Conservation (phyloP, 345 rosid species). For the Gossypioides kirkii region DNA sequence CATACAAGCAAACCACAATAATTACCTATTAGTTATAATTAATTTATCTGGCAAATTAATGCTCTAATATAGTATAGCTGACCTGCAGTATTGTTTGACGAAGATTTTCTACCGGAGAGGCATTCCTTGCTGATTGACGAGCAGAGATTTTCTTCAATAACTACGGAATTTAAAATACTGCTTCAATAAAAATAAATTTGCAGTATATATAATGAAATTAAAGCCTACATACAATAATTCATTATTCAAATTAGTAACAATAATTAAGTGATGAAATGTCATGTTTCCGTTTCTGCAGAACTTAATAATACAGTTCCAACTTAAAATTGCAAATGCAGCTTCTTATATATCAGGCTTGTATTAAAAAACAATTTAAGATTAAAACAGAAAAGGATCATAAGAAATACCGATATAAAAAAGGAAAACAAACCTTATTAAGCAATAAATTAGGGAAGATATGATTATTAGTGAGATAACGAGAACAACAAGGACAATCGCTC, state of each 20-base stretch:
- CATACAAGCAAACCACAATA: background rate
- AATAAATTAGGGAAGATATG: constrained; percentile 49
- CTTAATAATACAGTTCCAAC: background rate
- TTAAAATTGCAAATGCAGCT: background rate
- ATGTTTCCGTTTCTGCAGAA: background rate
- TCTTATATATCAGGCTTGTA: background rate
- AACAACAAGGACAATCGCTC: constrained; percentile 56
- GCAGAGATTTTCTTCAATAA: constrained; percentile 47
- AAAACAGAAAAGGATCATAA: background rate
- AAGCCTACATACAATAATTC: background rate
- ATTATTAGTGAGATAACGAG: constrained; percentile 31
- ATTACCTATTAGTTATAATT: background rate
- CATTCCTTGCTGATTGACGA: constrained; percentile 31
- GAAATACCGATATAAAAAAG: background rate
- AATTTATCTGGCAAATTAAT: background rate
- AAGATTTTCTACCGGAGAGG: constrained; percentile 41
- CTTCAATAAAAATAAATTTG: background rate
- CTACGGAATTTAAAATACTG: constrained; percentile 20
- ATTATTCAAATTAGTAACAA: background rate
- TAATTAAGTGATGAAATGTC: background rate
- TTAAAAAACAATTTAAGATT: background rate
- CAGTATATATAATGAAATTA: background rate
- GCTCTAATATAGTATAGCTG: constrained; percentile 13
- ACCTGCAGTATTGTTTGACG: constrained; percentile 47
- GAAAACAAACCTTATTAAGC: constrained; percentile 40